A percentile compares a stretch with the other conserved stretches of the same genome.
Conservation (phyloP, 179 eudicot species). For the Patellifolia procumbens region DNA sequence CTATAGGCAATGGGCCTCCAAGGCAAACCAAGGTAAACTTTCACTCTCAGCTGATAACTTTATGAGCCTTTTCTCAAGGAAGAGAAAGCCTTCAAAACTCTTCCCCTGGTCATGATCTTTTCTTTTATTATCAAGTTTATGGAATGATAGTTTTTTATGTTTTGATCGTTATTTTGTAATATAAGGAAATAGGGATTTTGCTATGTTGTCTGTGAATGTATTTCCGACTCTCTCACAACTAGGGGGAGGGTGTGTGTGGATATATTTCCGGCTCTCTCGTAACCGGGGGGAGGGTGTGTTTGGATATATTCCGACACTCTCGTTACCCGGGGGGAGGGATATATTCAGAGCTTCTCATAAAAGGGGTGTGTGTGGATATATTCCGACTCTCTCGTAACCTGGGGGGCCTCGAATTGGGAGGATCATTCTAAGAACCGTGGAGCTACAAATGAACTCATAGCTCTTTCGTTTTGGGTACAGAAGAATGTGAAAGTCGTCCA, state of each 20-base stretch:
- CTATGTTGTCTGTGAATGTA: not conserved
- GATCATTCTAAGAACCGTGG: no score
- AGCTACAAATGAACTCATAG: not conserved
- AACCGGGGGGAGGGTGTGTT: no score
- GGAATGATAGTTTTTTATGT: not conserved
- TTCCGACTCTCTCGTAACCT: not conserved
- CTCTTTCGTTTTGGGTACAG: not conserved
- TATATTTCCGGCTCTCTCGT: no score
- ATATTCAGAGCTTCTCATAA: no score
- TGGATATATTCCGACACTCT: no score
- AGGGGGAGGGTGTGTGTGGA: no score
- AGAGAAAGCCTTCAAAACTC: not conserved
- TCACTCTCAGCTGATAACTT: not conserved
- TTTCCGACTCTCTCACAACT: not conserved
- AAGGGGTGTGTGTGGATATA: not conserved
- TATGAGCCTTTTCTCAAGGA: not conserved
- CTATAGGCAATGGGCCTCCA: conserved; percentile 82
- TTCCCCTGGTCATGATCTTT: not conserved
- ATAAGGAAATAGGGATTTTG: not conserved
- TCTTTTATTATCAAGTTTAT: not conserved
- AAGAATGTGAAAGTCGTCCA: not conserved
- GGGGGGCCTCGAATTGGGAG: not conserved
- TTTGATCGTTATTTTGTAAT: not conserved
- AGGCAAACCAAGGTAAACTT: conserved; percentile 76
- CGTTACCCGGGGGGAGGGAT: no score